Conservation (phyloP, 176 grass and related monocot species). For the Sorghum bicolor region DNA sequence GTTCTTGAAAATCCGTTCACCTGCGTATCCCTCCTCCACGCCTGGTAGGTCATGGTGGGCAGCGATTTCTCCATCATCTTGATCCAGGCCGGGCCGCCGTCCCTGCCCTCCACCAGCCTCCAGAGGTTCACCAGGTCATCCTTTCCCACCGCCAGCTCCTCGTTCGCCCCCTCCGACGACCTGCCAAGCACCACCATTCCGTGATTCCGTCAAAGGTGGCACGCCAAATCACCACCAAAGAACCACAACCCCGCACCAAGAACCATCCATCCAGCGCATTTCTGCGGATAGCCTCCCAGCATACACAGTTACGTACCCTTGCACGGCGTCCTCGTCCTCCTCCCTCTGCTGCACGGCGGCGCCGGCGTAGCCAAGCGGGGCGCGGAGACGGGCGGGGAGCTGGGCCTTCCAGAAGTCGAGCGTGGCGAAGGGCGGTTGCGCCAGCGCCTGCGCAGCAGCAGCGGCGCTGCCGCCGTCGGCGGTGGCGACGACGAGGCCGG, state of each 20-base stretch:
- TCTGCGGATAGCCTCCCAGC: neutral
- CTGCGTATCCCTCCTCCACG: conserved; percentile 83
- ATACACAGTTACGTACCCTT: conserved; percentile 32
- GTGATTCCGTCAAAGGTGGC: conserved; percentile 7
- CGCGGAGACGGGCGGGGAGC: conserved; percentile 50
- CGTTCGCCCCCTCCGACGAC: conserved; percentile 35
- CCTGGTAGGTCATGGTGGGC: conserved; percentile 65
- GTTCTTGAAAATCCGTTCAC: conserved; percentile 16
- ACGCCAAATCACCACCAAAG: conserved; percentile 19
- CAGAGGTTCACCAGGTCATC: conserved; percentile 63
- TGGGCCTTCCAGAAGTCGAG: conserved; percentile 52
- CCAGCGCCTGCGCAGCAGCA: neutral
- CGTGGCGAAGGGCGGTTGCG: conserved; percentile 13
- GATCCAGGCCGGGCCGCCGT: conserved; percentile 68
- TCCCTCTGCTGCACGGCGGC: neutral
- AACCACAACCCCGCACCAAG: conserved; percentile 2
- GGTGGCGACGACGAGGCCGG: conserved; percentile 38
- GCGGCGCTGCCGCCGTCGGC: neutral
- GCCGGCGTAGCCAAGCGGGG: conserved; percentile 31
- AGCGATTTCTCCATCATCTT: conserved; percentile 83
- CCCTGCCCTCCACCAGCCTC: conserved; percentile 67
- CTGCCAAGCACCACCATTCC: conserved; percentile 33
- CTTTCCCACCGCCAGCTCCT: conserved; percentile 55
- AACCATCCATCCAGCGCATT: conserved; percentile 19
- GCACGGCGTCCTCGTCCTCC: conserved; percentile 13